phyloP scores from a whole-genome alignment of 768 basidiomycete species.

The Phylloporus sp. region DNA sequence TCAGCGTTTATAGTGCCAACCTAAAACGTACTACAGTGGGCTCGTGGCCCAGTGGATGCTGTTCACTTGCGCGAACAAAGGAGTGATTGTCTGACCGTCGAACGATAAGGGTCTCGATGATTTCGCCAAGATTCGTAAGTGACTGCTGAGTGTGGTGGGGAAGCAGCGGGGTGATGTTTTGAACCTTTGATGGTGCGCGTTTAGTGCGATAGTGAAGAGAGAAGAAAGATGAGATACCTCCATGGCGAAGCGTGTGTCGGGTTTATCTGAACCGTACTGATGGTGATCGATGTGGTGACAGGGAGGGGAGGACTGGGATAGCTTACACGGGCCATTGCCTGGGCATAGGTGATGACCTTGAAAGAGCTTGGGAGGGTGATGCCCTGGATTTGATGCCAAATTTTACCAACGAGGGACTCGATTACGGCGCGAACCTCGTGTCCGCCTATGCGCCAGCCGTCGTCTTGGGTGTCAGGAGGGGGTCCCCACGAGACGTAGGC shows the following conservation, averaged over 20 bases:
- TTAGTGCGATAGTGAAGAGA: constrained; percentile 7
- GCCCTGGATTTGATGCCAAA: constrained; percentile 73
- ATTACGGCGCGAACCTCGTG: constrained; percentile 74
- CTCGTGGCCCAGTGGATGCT: constrained; percentile 14
- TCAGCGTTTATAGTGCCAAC: not conserved
- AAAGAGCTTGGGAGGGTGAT: constrained; percentile 60
- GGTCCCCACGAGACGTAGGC: constrained; percentile 85
- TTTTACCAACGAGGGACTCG: constrained; percentile 65
- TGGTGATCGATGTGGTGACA: constrained; percentile 17
- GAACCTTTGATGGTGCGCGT: constrained; percentile 27
- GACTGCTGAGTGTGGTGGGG: constrained; percentile 24
- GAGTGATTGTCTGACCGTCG: constrained; percentile 24
- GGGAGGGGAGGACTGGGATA: constrained; percentile 10
- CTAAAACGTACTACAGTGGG: constrained; percentile 24
- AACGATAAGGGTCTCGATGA: constrained; percentile 32
- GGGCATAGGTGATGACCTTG: constrained; percentile 80
- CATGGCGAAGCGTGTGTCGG: constrained; percentile 83
- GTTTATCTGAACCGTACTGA: constrained; percentile 93
- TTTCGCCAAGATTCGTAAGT: constrained; percentile 24
- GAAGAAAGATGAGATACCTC: constrained; percentile 52
- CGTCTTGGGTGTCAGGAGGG: constrained; percentile 12
- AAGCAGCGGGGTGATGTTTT: constrained; percentile 31
- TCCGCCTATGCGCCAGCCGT: constrained; percentile 83
- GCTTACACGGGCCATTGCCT: constrained; percentile 86
- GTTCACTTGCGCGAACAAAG: constrained; percentile 29